Base-by-base conservation (phyloP, 2,329 filamentous ascomycete genomes). In the Fonsecaea multimorphosa region DNA sequence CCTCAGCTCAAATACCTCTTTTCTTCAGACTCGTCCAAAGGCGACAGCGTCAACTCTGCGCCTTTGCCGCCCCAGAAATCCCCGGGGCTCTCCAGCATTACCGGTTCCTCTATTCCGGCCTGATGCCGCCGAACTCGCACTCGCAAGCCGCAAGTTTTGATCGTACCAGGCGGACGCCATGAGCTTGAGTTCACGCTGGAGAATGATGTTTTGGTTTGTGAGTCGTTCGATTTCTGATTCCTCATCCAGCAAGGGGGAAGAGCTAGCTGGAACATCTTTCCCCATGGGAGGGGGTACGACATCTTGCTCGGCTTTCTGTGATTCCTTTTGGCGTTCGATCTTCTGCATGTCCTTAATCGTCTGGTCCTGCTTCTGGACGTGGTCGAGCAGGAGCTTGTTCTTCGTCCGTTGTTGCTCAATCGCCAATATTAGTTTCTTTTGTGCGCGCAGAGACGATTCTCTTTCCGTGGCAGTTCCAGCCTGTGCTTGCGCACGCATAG, bases 151-250 rank as follows among this genome's bases (percentile, higher is more conserved):
- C 60, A 78, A 76, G 62, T 81, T 79, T 53, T 82, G 76, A 58
- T 82, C 78, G 67, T 80, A 81, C 80, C 80, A 82, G 9, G 80
- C 80, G 6, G 80, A 81, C 63, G 77, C 78, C 60, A 82, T 78
- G 49, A 82, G 77, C 46, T 74, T 73, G 31, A 82, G 76, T 69
- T 82, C 80, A 36, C 79, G 78, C 31, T 68, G 66, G 12, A 73
- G 66, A 40, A 70, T 69, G 4, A 49, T 65, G 44, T 71, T 72
- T 49, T 69, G 60, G 29, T 44, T 61, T 12, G 36, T 61, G 27
- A 69, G 68, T 34, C 54, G 60, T 22, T 72, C 70, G 19, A 70
- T 49, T 40, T 70, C 66, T 36, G 62, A 60, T 44, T 66, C 63
- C 40, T 65, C 61, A 12, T 68, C 67, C 1, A 38, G 32, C 16